Percentiles rank a stretch among this genome's conserved stretches.
Conservation (phyloP, 78 protist genomes). For the Dictyostelium capitatum region DNA sequence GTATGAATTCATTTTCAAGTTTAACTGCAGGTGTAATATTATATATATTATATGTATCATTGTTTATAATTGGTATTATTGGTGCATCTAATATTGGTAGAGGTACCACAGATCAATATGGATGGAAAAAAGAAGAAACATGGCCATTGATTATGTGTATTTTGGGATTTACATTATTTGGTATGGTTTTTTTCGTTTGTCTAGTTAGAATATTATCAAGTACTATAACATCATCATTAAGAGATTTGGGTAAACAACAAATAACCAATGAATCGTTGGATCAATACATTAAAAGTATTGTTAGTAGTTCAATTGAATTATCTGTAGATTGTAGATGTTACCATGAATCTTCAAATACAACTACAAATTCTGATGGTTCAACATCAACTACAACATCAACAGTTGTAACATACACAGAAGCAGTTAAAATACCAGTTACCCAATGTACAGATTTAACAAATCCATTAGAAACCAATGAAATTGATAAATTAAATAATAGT, state of each 20-base stretch:
- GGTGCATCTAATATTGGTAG: background rate
- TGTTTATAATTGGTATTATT: background rate
- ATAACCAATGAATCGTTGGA: background rate
- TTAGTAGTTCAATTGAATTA: background rate
- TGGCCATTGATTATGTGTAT: background rate
- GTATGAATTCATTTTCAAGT: background rate
- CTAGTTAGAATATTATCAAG: background rate
- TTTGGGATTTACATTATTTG: background rate
- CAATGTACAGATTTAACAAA: background rate
- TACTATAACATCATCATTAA: background rate
- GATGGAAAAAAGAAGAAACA: background rate
- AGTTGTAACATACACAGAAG: background rate
- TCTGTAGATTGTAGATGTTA: background rate
- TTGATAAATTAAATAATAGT: background rate
- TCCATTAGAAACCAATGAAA: background rate
- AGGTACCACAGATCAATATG: background rate
- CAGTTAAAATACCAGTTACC: background rate
- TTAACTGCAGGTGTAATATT: background rate
- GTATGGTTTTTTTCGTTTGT: background rate
- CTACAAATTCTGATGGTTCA: slow-evolving; percentile 18
- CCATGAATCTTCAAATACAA: background rate
- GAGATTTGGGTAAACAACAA: background rate
- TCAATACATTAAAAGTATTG: background rate
- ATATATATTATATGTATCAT: background rate
- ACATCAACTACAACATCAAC: background rate